A percentile compares a stretch with the other conserved stretches of the same genome.
Evolutionary conservation across 768 basidiomycete species (phyloP).

Genomic region (Leucogyrophana mollusca): DNA sequence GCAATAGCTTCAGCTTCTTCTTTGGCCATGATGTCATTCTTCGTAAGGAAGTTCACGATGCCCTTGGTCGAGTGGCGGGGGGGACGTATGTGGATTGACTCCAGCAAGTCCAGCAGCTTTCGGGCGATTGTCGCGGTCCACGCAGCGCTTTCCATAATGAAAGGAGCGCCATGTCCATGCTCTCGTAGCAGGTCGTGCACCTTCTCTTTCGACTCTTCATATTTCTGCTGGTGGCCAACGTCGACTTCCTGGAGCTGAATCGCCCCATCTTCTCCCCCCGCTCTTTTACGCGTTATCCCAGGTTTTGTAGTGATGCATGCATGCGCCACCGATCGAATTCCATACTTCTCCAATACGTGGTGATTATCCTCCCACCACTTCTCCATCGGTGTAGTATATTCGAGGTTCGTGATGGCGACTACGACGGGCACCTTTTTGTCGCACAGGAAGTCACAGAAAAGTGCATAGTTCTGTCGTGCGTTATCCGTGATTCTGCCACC

Average conservation of each 20-base stretch:
- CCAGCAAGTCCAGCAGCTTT: too few relatives aligned
- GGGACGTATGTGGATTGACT: too few relatives aligned
- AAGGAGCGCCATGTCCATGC: background rate
- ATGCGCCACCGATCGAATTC: constrained; percentile 27
- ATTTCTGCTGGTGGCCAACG: constrained; percentile 23
- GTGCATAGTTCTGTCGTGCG: background rate
- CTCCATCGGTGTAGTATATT: constrained; percentile 17
- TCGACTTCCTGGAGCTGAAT: too few relatives aligned
- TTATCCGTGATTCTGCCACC: constrained; percentile 5
- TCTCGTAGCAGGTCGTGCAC: constrained; percentile 14
- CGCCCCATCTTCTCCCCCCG: background rate
- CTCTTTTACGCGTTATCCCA: constrained; percentile 22
- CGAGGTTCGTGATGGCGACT: constrained; percentile 15
- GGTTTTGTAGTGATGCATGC: constrained; percentile 35
- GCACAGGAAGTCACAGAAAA: constrained; percentile 7
- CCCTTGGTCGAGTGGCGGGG: too few relatives aligned
- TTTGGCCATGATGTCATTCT: too few relatives aligned
- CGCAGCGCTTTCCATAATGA: too few relatives aligned
- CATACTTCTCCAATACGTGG: constrained; percentile 15
- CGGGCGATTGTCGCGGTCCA: too few relatives aligned
- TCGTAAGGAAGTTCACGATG: too few relatives aligned
- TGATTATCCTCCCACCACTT: constrained; percentile 33
- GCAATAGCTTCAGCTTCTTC: too few relatives aligned
- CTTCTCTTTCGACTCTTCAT: constrained; percentile 18
- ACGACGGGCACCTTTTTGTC: constrained; percentile 9